Base-by-base conservation (phyloP, 2,329 filamentous ascomycete species). In the Aspergillus transmontanensis region DNA sequence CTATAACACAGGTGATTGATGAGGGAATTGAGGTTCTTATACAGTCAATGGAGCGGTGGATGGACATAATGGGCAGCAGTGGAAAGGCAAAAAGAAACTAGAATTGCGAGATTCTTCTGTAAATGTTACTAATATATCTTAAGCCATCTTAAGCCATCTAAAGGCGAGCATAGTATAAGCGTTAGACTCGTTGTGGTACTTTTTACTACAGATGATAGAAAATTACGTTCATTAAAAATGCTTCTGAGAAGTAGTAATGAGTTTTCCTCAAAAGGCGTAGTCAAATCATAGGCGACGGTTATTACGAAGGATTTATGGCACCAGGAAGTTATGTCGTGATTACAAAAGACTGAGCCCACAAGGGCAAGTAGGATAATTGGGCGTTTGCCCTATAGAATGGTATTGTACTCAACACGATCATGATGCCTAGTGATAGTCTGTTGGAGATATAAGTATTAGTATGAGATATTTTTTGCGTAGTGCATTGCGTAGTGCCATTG, bases 1-100 rank as follows among this genome's bases (percentile, higher is more conserved):
- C 82, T 0, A 69, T 85, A 62, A 86, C 83, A 21, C 76, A 79
- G 11, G 66, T 85, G 62, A 81, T 85, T 67, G 83, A 85, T 69
- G 77, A 82, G 69, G 82, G 79, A 16, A 85, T 83, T 16, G 69
- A 77, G 57, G 73, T 76, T 32, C 84, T 86, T 74, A 81, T 84
- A 69, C 76, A 79, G 69, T 77, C 78, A 46, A 81, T 83, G 6
- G 83, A 86, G 75, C 73, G 76, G 59, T 81, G 81, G 72, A 86
- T 86, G 75, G 83, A 86, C 63, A 78, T 79, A 68, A 60, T 78
- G 46, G 76, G 75, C 12, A 65, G 60, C 36, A 65, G 58, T 39
- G 53, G 60, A 19, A 63, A 58, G 41, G 63, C 53, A 51, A 60
- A 34, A 4, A 14, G 9, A 45, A 48, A 12, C 10, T n/a, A 30